phyloP scores from a whole-genome alignment of 176 grass and related monocot genomes.

The Avena sativa region DNA sequence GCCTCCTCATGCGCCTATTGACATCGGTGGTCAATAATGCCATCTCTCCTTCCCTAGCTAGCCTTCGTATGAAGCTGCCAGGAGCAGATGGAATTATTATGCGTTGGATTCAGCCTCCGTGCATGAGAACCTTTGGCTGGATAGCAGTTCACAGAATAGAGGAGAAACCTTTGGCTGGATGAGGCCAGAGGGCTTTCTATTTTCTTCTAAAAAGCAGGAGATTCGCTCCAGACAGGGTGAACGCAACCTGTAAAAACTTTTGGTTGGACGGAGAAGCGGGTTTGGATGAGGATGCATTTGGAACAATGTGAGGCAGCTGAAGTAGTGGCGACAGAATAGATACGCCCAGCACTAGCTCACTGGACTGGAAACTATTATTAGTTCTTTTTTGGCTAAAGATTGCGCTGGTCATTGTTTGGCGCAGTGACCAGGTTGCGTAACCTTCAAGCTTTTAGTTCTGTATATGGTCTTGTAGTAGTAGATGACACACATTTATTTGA shows the following conservation, averaged over 20 bases:
- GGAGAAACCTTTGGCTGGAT: not conserved
- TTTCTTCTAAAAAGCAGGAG: not conserved
- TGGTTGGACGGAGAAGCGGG: not conserved
- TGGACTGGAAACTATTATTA: not conserved
- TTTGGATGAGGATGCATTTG: constrained; percentile 39
- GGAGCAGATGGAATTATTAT: not conserved
- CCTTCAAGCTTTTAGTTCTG: no score
- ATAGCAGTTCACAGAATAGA: not conserved
- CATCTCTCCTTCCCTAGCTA: not conserved
- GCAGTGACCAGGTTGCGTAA: no score
- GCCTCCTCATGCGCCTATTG: no score
- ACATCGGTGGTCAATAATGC: no score
- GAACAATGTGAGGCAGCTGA: not conserved
- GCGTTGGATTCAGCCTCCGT: not conserved
- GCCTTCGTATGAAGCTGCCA: not conserved
- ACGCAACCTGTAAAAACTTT: not conserved
- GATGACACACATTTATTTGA: not conserved
- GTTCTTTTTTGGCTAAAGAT: not conserved
- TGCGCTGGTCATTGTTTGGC: constrained; percentile 21
- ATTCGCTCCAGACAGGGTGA: not conserved
- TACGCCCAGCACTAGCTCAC: constrained; percentile 6
- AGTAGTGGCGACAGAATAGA: constrained; percentile 44
- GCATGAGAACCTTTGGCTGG: not conserved
- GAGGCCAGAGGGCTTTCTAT: not conserved
- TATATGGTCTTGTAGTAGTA: no score